A percentile compares a stretch with the other conserved stretches of the same genome.
These are phyloP conservation scores for Saccharata proteae DNA, from an alignment of 2,329 filamentous ascomycete genomes.

Conservation along the genomic window DNA sequence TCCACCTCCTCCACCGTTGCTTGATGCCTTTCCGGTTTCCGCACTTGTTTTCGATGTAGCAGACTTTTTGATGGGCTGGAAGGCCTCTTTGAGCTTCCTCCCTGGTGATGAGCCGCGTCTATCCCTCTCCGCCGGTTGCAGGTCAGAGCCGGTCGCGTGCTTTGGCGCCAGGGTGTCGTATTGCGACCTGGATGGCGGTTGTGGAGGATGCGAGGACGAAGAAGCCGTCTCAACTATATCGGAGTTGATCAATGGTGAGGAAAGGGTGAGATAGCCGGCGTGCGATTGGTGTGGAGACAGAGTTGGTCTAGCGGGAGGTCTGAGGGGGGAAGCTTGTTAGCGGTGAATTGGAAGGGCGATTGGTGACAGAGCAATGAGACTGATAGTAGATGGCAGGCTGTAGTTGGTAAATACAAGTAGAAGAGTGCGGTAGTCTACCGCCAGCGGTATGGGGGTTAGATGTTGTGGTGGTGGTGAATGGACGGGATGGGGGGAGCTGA, in stretches of 20 bases:
- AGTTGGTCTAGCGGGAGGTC: constrained; percentile 22
- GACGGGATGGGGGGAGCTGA: neutral
- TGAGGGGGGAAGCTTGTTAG: constrained; percentile 19
- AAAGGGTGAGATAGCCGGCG: constrained; percentile 35
- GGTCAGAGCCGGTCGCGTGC: constrained; percentile 22
- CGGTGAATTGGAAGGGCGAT: too few relatives aligned
- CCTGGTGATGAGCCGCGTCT: constrained; percentile 59
- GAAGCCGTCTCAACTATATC: constrained; percentile 29
- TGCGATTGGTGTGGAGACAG: constrained; percentile 38
- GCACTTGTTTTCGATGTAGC: constrained; percentile 18
- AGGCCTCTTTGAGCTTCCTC: constrained; percentile 60
- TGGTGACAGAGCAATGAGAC: constrained; percentile 6
- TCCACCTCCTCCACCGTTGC: constrained; percentile 29
- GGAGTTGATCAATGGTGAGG: constrained; percentile 34
- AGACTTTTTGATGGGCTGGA: constrained; percentile 33
- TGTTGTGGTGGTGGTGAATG: neutral
- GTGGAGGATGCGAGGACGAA: constrained; percentile 14
- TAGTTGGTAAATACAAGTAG: too few relatives aligned
- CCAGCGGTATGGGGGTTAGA: constrained; percentile 9
- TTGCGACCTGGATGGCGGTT: constrained; percentile 18
- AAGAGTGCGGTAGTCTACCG: too few relatives aligned
- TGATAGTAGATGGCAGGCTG: too few relatives aligned
- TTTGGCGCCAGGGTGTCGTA: constrained; percentile 18
- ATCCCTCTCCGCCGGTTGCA: constrained; percentile 25
- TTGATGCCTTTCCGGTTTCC: constrained; percentile 28